Evolutionary conservation across 2,329 filamentous ascomycete species (phyloP), one percentile per base, ranked within the genome.

Genomic region (Beauveria pseudobassiana): DNA sequence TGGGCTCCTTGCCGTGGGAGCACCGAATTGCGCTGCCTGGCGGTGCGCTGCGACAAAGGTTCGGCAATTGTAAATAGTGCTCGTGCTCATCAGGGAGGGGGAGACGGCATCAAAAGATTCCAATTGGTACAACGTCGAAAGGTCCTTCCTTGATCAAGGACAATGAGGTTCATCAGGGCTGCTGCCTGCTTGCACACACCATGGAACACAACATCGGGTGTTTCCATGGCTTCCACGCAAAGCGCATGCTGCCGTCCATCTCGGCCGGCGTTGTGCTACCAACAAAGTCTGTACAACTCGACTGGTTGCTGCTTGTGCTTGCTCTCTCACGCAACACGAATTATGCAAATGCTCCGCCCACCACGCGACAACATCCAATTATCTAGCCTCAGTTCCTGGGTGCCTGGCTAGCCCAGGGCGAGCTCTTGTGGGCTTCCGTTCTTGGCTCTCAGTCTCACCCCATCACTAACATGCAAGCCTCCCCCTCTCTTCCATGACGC

Each of bases 361-460:
- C 59, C 59, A 61, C 59, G 52, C 52, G 51, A 34, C 52, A 42
- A 12, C 16, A 22, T 45, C 59, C 59, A 61, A 61, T 61, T n/a
- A 53, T 12, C 16, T 12, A 34, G 43, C 8, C 18, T 9, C 46
- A 56, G 59, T 56, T 46, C 59, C 59, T 61, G 59, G 51, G 28
- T 38, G 34, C 34, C 34, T 38, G 34, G 34, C 56, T 52, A 52
- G 59, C 24, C 51, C 52, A 55, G 52, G 49, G 49, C n/a, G 22
- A 45, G 49, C 18, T 52, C 20, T 46, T 20, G 45, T 46, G 40
- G 49, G 49, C 49, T 60, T 45, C 50, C 46, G 9, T 20, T 50
- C 38, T 45, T 28, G 59, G 30, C 51, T 24, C 22, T 24, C 22
- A 24, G 22, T n/a, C 34, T 18, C 20, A 46, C 48, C 38, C 49